Evolutionary conservation across 2,329 filamentous ascomycete genomes (phyloP), one percentile per base, ranked within the genome.

Genomic region (Stemphylium vesicarium): DNA sequence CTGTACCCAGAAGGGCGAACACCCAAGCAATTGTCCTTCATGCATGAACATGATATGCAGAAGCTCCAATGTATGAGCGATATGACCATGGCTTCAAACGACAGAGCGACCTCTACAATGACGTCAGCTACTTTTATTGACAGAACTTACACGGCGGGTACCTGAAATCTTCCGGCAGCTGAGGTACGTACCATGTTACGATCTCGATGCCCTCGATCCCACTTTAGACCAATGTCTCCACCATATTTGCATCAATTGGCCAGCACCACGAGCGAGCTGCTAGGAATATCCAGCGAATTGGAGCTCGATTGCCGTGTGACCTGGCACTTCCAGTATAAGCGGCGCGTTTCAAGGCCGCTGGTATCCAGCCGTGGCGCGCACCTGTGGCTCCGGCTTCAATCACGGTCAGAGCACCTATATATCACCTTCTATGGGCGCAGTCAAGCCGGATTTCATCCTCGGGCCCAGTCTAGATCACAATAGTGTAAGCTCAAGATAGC

Each of bases 401-500:
- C 26, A 29, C 26, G 26, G 26, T 4, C 26, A 29, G 26, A 16
- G 36, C 18, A 41, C n/a, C 36, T 40, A 49, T 49, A 41, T 29
- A 49, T 49, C 37, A 49, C 37, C 15, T 32, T 13, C 37, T 24
- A 41, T 41, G 37, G 26, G 18, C 18, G 37, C 46, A 31, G 33
- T 20, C 10, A 31, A 15, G 40, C 41, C 31, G 24, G 32, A 20
- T n/a, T 12, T 16, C n/a, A 36, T 36, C 12, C 24, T 26, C 22
- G 18, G 26, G 3, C 32, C n/a, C 15, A 44, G 39, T 26, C 39
- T 33, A 31, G 8, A 39, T 29, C 20, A 45, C 36, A 29, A 18
- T 40, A 46, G 41, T 41, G 41, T 31, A 42, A 12, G 42, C 47
- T 56, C 29, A 42, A 48, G 22, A 53, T 13, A 53, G 42, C 42